phyloP scores from a whole-genome alignment of 768 basidiomycete genomes.

The Calocybe indica region DNA sequence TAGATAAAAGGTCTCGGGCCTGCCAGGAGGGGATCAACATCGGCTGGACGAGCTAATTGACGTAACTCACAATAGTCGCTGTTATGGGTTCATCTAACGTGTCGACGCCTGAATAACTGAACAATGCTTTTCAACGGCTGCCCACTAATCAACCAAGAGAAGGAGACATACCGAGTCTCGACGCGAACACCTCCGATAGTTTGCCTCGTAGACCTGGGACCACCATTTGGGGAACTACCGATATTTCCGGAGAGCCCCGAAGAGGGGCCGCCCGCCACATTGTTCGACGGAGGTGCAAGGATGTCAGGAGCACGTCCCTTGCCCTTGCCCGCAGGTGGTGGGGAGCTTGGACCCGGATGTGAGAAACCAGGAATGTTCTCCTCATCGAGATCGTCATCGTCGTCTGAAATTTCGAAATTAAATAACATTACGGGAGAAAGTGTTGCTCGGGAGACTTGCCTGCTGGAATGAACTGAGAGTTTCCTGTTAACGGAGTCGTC shows the following conservation, averaged over 20 bases:
- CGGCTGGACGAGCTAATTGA: neutral
- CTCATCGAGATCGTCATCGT: constrained; percentile 82
- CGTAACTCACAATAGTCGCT: constrained; percentile 69
- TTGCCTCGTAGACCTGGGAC: constrained; percentile 43
- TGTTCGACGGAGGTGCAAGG: constrained; percentile 37
- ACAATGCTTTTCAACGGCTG: neutral
- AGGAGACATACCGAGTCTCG: constrained; percentile 68
- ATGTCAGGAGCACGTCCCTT: constrained; percentile 62
- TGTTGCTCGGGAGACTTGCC: constrained; percentile 31
- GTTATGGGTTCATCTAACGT: constrained; percentile 92
- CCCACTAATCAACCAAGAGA: neutral
- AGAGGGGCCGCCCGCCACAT: constrained; percentile 22
- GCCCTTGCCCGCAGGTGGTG: constrained; percentile 52
- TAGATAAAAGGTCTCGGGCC: constrained; percentile 86
- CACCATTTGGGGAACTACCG: constrained; percentile 39
- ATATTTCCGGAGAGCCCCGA: constrained; percentile 66
- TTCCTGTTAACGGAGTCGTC: constrained; percentile 49
- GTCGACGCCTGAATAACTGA: constrained; percentile 74
- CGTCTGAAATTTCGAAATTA: constrained; percentile 34
- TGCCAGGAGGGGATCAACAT: constrained; percentile 22
- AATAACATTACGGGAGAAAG: constrained; percentile 2
- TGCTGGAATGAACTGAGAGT: constrained; percentile 77
- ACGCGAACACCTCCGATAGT: constrained; percentile 82
- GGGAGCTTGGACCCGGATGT: constrained; percentile 49
- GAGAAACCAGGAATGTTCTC: constrained; percentile 77